phyloP scores from a whole-genome alignment of 2,329 filamentous ascomycete genomes.

The Xylaria sp. region DNA sequence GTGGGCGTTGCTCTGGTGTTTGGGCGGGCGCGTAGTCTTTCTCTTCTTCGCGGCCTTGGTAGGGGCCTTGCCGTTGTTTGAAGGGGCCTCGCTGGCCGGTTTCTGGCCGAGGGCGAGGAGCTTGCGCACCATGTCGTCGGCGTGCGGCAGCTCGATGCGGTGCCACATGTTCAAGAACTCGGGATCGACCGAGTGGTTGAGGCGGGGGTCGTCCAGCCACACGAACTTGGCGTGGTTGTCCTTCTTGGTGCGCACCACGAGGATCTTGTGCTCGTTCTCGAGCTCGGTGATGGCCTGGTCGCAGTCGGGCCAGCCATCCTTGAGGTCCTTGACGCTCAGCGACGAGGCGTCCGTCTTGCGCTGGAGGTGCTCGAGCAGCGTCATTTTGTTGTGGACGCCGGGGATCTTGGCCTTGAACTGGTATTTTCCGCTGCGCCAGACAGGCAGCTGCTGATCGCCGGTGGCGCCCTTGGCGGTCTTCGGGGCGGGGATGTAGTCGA shows the following conservation, averaged over 20 bases:
- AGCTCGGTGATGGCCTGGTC: constrained; percentile 78
- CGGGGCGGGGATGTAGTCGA: constrained; percentile 61
- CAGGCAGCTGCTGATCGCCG: constrained; percentile 56
- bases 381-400: constrained; percentile 76
- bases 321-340: constrained; percentile 85
- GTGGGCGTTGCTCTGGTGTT: constrained; percentile 86
- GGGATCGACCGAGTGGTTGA: constrained; percentile 75
- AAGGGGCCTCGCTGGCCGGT: constrained; percentile 80
- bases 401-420: constrained; percentile 80
- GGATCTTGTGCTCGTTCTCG: constrained; percentile 77
- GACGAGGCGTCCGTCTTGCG: constrained; percentile 80
- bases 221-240: constrained; percentile 85
- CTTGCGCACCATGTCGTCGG: constrained; percentile 75
- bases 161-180: constrained; percentile 88
- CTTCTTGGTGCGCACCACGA: constrained; percentile 91
- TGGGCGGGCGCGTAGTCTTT: constrained; percentile 74
- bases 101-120: constrained; percentile 80
- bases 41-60: constrained; percentile 67
- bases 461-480: constrained; percentile 12
- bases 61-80: constrained; percentile 58
- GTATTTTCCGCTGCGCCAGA: constrained; percentile 75
- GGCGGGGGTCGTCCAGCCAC: constrained; percentile 84
- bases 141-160: constrained; percentile 75
- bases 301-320: constrained; percentile 93
- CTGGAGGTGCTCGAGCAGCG: constrained; percentile 82